Evolutionary conservation across 176 grass and related monocot species (phyloP).

Genomic region (Carex pumila): DNA sequence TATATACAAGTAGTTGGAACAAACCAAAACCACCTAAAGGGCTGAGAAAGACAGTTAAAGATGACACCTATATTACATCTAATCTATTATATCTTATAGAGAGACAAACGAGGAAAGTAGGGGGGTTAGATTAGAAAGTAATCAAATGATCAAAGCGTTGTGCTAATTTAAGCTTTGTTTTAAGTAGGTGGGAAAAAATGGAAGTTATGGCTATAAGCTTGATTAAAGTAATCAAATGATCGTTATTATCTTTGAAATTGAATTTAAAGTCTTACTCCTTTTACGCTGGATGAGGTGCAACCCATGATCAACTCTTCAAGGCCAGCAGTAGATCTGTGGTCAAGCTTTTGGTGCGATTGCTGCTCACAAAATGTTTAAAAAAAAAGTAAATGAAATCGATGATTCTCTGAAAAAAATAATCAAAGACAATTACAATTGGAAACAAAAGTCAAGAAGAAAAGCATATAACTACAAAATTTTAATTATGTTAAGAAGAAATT

Average conservation of each 20-base stretch:
- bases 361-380: constrained; percentile 13
- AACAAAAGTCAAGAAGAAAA: neutral
- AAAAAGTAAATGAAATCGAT: neutral
- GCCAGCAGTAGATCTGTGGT: constrained; percentile 66
- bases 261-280: constrained; percentile 70
- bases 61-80: constrained; percentile 7
- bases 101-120: neutral
- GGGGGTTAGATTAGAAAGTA: constrained; percentile 15
- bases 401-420: neutral
- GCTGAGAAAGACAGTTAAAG: constrained; percentile 18
- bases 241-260: neutral
- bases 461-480: no score
- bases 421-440: neutral
- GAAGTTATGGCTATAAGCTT: neutral
- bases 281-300: constrained; percentile 69
- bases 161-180: neutral
- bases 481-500: neutral
- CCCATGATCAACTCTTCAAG: constrained; percentile 92
- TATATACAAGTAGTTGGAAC: constrained; percentile 23
- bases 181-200: neutral
- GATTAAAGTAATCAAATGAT: neutral
- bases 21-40: constrained; percentile 26
- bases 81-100: constrained; percentile 20
- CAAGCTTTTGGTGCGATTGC: constrained; percentile 66
- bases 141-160: constrained; percentile 4